Evolutionary conservation across 2,329 filamentous ascomycete genomes (phyloP), one percentile per base, ranked within the genome.

Genomic region (Periconia sp.): DNA sequence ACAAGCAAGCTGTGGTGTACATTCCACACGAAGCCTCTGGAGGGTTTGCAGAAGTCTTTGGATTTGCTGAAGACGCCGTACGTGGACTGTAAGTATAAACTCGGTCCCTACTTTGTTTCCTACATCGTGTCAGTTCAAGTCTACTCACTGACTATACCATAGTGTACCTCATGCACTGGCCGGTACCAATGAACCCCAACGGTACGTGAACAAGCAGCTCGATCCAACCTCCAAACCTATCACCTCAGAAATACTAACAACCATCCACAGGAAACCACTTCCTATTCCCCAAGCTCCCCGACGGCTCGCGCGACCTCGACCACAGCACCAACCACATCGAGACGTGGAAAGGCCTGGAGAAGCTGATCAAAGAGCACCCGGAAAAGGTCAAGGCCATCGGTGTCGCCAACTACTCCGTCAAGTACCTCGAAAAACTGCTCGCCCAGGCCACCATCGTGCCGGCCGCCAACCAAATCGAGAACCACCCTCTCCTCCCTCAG

Each of bases 1-100:
- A 89, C 90, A 50, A 91, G 87, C 66, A 95, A 96, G 81, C 82
- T 92, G 37, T 95, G 91, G 89, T 88, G 86, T 67, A 91, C 89
- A 47, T 92, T 89, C 77, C 87, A 88, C 73, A 84, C 83, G 30
- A 81, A 86, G 7, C 85, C 85, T 6, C 86, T 89, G 74, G 77
- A 88, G 64, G 85, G 82, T 35, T 80, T 94, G 35, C 84, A 91
- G 60, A 86, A 87, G 80, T 89, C 86, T 65, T 78, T 94, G 70
- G 83, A 87, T 75, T 81, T 82, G 55, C 77, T 95, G 35, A 89
- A 90, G 1, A 78, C 94, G 45, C 88, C 91, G 60, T 93, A 95
- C 71, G 82, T 95, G 6, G 91, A 95, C 71, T 78, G 23, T 27
- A 5, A 27, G 23, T 27, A 27, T 27, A 27, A 3, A 3, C 23